These are phyloP conservation scores for Termitomyces sp. DNA, from an alignment of 768 basidiomycete genomes.

Conservation along the genomic window DNA sequence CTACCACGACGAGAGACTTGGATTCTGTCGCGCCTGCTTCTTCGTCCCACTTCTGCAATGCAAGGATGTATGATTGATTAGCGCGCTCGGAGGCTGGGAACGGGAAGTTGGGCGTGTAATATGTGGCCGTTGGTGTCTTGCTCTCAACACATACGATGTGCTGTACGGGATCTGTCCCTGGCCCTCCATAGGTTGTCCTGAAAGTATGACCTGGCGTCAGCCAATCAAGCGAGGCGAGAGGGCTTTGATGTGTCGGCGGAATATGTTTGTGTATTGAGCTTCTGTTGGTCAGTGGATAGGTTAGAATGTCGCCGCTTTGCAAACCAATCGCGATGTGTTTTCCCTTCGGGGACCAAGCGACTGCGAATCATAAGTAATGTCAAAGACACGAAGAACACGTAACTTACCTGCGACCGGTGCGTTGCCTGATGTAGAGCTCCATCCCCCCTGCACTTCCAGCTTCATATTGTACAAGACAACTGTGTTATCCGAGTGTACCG, in stretches of 20 bases:
- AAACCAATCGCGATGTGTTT: slow-evolving; percentile 81
- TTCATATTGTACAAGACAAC: slow-evolving; percentile 63
- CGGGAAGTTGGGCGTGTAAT: slow-evolving; percentile 40
- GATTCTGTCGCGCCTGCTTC: slow-evolving; percentile 34
- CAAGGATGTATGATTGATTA: slow-evolving; percentile 33
- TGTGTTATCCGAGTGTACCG: slow-evolving; percentile 45
- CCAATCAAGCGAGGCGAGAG: slow-evolving; percentile 62
- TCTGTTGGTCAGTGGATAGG: slow-evolving; percentile 59
- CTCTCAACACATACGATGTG: slow-evolving; percentile 45
- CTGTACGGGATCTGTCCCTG: slow-evolving; percentile 34
- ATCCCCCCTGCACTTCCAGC: slow-evolving; percentile 57
- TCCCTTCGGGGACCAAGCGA: slow-evolving; percentile 85
- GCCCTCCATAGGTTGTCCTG: slow-evolving; percentile 57
- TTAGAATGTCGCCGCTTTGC: slow-evolving; percentile 66
- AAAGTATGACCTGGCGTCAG: slow-evolving; percentile 68
- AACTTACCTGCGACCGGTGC: slow-evolving; percentile 62
- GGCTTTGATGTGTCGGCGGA: slow-evolving; percentile 51
- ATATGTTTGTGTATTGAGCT: slow-evolving; percentile 56
- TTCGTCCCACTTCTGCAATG: slow-evolving; percentile 49
- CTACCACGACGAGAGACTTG: slow-evolving; percentile 43
- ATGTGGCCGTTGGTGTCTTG: slow-evolving; percentile 38
- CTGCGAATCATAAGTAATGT: slow-evolving; percentile 33
- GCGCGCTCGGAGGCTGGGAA: slow-evolving; percentile 40
- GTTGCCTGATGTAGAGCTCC: slow-evolving; percentile 45
- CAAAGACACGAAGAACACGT: not conserved